Conservation (phyloP, 2,329 filamentous ascomycete genomes). For the Pseudonectria buxi region DNA sequence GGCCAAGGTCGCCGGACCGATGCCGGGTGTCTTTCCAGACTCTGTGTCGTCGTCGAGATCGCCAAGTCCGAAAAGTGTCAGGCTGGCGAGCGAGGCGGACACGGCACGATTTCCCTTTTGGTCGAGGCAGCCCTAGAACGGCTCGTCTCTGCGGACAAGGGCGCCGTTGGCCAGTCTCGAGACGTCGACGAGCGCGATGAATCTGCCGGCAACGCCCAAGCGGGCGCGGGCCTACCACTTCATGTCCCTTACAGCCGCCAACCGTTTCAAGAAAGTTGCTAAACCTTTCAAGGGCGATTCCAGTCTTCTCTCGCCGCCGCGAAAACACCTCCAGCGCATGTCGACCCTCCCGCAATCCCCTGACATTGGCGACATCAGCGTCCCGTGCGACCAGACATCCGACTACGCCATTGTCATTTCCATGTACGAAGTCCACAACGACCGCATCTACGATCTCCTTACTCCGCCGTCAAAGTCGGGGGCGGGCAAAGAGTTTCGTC, state of each 20-base stretch:
- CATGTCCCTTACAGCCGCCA: conserved; percentile 41
- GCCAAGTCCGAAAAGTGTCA: conserved; percentile 37
- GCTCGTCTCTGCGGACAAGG: conserved; percentile 14
- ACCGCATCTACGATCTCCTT: conserved; percentile 91
- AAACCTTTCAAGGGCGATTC: conserved; percentile 47
- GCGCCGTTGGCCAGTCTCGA: conserved; percentile 9
- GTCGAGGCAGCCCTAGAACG: conserved; percentile 24
- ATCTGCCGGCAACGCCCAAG: conserved; percentile 26
- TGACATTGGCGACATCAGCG: conserved; percentile 62
- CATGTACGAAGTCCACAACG: conserved; percentile 99
- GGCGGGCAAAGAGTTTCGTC: conserved; percentile 61
- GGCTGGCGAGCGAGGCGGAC: conserved; percentile 32
- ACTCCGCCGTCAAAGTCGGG: conserved; percentile 54
- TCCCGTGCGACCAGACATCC: conserved; percentile 53
- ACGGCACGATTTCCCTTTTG: conserved; percentile 14
- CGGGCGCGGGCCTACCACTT: conserved; percentile 24
- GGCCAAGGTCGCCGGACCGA: conserved; percentile 11
- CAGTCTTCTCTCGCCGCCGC: conserved; percentile 40
- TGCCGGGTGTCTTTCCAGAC: conserved; percentile 26
- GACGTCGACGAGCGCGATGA: conserved; percentile 22
- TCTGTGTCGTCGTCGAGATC: conserved; percentile 5
- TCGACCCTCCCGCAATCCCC: conserved; percentile 68
- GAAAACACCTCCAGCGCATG: conserved; percentile 59
- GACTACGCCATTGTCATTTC: conserved; percentile 87
- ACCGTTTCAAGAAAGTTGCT: conserved; percentile 39